phyloP scores from a whole-genome alignment of 768 basidiomycete genomes.

The Dioszegia hungarica region DNA sequence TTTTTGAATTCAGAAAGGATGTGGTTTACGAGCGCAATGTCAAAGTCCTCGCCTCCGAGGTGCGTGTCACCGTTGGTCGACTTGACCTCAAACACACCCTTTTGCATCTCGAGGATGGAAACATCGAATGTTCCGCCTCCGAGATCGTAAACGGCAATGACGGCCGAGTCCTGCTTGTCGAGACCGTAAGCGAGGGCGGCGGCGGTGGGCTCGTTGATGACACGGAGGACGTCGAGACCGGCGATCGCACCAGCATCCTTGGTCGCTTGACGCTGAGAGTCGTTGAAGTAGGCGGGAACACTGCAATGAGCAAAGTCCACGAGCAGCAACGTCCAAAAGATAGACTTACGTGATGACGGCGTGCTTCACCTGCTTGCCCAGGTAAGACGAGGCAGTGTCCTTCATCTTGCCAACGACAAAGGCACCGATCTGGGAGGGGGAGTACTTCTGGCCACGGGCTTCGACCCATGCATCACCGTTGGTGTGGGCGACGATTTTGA shows the following conservation, averaged over 20 bases:
- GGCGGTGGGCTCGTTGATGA: slow-evolving; percentile 98
- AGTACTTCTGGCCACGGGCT: slow-evolving; percentile 74
- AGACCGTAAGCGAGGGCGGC: slow-evolving; percentile 97
- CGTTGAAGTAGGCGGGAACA: slow-evolving; percentile 98
- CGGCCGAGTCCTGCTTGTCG: slow-evolving; percentile 72
- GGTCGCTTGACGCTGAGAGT: slow-evolving; percentile 97
- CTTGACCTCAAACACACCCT: slow-evolving; percentile 99
- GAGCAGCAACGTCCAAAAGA: no score
- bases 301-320: no score
- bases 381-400: slow-evolving; percentile 87
- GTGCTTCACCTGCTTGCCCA: slow-evolving; percentile 91
- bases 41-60: slow-evolving; percentile 95
- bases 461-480: slow-evolving; percentile 64
- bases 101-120: slow-evolving; percentile 98
- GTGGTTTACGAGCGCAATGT: slow-evolving; percentile 78
- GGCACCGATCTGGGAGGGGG: slow-evolving; percentile 53
- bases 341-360: slow-evolving; percentile 94
- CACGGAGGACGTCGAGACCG: slow-evolving; percentile 92
- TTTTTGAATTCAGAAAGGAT: slow-evolving; percentile 92
- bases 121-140: slow-evolving; percentile 99
- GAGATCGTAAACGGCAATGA: slow-evolving; percentile 97
- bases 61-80: slow-evolving; percentile 99
- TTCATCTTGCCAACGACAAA: slow-evolving; percentile 68
- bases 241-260: slow-evolving; percentile 97
- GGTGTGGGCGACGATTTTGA: slow-evolving; percentile 59